Percentiles rank a stretch among this genome's conserved stretches.
Evolutionary conservation across 768 basidiomycete genomes (phyloP).

Genomic region (Russula abietina): DNA sequence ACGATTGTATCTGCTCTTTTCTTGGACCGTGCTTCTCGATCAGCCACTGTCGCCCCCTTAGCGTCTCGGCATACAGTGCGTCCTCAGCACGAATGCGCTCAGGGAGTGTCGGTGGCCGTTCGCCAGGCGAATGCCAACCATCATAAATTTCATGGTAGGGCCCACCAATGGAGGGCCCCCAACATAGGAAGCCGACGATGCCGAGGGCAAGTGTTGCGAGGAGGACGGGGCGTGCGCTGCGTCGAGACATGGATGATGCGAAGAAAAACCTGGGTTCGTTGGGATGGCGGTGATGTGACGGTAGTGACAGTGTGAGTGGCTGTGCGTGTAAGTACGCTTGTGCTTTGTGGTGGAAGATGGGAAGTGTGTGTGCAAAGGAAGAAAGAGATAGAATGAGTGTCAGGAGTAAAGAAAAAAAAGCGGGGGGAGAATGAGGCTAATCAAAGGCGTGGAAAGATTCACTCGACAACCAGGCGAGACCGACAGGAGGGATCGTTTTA

Average conservation of each 20-base stretch:
- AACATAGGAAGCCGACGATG: constrained; percentile 1
- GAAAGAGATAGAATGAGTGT: neutral
- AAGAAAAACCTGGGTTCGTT: neutral
- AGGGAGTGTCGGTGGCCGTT: neutral
- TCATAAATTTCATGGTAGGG: neutral
- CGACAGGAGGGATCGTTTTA: neutral
- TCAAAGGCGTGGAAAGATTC: neutral
- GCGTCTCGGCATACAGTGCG: neutral
- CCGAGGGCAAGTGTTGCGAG: neutral
- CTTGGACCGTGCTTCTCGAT: constrained; percentile 9
- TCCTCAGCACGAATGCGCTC: constrained; percentile 2
- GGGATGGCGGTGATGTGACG: neutral
- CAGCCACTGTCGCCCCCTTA: neutral
- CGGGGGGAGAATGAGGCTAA: neutral
- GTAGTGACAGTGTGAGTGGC: neutral
- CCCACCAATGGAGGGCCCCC: neutral
- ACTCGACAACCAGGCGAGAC: neutral
- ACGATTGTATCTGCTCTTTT: constrained; percentile 6
- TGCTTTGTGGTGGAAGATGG: neutral
- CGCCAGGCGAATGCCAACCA: neutral
- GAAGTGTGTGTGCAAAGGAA: neutral
- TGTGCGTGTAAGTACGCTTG: neutral
- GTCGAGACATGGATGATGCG: constrained; percentile 7
- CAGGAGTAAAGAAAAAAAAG: neutral
- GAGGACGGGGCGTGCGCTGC: neutral